These are phyloP conservation scores for Sporothrix euskadiensis DNA, from an alignment of 2,329 filamentous ascomycete genomes.

Conservation along the genomic window DNA sequence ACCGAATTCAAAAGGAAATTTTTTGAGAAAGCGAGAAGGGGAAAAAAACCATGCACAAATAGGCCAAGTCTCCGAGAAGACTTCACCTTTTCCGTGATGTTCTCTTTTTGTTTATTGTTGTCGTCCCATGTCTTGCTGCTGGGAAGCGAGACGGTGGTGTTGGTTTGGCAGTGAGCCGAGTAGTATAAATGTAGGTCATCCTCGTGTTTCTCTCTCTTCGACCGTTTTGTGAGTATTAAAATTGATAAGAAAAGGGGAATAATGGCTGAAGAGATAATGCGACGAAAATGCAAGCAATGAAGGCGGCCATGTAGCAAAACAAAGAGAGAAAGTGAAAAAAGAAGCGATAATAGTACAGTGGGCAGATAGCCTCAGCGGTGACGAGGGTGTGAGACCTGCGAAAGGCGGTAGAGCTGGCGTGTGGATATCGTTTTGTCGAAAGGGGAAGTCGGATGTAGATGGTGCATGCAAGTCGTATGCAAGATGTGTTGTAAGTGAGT, in stretches of 20 bases:
- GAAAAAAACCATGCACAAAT: conserved; percentile 24
- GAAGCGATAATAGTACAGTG: conserved; percentile 25
- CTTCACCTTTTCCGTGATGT: background rate
- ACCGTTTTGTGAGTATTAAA: conserved; percentile 40
- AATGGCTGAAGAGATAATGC: conserved; percentile 22
- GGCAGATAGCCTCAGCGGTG: conserved; percentile 3
- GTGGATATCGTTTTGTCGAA: background rate
- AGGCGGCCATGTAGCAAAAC: conserved; percentile 17
- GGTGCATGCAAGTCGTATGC: conserved; percentile 28
- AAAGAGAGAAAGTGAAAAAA: background rate
- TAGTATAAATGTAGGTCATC: conserved; percentile 33
- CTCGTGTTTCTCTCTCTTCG: conserved; percentile 22
- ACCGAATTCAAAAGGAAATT: conserved; percentile 10
- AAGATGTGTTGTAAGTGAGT: conserved; percentile 24
- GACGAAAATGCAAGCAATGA: conserved; percentile 14
- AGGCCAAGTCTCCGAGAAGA: background rate
- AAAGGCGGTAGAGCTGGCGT: conserved; percentile 22
- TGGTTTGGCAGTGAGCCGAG: conserved; percentile 39
- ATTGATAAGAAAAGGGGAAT: conserved; percentile 33
- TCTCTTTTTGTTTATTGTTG: conserved; percentile 12
- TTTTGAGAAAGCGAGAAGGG: conserved; percentile 1
- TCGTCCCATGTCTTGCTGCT: conserved; percentile 33
- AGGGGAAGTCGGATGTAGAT: background rate
- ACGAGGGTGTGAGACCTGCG: background rate
- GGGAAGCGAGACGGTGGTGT: conserved; percentile 33